phyloP scores from a whole-genome alignment of 345 rosid genomes.

The Theobroma cacao region DNA sequence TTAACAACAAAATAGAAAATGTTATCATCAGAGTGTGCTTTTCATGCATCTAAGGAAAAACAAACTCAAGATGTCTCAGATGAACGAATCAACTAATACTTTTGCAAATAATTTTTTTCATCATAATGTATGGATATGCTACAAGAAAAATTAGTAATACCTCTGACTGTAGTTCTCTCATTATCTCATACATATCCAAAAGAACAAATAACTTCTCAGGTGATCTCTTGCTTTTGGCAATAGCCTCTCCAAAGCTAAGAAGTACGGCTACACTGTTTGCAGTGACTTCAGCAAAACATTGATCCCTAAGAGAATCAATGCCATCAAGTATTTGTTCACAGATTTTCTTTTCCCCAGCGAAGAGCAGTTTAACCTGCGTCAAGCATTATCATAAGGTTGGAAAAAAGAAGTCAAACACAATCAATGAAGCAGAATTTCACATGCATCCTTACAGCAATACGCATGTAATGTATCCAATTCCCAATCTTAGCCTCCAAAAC shows the following conservation, averaged over 20 bases:
- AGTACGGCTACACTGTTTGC: constrained; percentile 71
- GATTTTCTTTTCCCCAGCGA: constrained; percentile 82
- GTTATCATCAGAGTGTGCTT: background rate
- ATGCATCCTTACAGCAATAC: constrained; percentile 67
- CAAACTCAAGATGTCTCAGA: background rate
- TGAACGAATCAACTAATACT: background rate
- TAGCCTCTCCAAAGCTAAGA: constrained; percentile 94
- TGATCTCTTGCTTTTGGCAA: constrained; percentile 97
- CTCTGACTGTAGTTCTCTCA: constrained; percentile 94
- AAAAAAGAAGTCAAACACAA: background rate
- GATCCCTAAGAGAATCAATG: constrained; percentile 70
- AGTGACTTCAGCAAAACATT: constrained; percentile 85
- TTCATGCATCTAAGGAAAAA: background rate
- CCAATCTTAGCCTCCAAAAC: constrained; percentile 96
- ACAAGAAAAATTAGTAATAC: constrained; percentile 36
- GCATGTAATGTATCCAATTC: constrained; percentile 96
- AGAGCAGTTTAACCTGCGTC: constrained; percentile 82
- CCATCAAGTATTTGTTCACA: constrained; percentile 87
- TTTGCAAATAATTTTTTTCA: background rate
- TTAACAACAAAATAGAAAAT: constrained; percentile 1
- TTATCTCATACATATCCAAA: constrained; percentile 95
- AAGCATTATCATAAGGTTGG: constrained; percentile 17
- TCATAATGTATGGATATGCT: background rate
- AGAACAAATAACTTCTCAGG: constrained; percentile 92
- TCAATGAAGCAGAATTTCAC: constrained; percentile 4